Percentiles rank a stretch among this genome's conserved stretches.
Conservation (phyloP, 108 stramenopile species). For the Nannochloropsis gaditana region DNA sequence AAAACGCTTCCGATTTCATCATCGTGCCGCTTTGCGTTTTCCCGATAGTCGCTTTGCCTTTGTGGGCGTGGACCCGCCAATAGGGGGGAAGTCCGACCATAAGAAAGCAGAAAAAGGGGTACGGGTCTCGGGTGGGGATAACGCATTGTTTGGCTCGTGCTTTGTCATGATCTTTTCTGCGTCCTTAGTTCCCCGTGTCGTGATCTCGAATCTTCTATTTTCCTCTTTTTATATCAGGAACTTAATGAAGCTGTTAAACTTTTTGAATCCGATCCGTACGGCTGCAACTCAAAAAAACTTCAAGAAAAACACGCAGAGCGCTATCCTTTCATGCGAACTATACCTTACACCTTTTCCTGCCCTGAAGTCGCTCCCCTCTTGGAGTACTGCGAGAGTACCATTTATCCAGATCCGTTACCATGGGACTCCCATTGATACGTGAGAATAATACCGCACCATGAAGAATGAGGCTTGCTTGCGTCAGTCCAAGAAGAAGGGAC, state of each 20-base stretch:
- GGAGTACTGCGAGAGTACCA: conserved; percentile 71
- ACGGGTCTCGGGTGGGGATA: neutral
- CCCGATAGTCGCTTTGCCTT: conserved; percentile 67
- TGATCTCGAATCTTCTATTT: too few species aligned
- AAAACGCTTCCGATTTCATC: conserved; percentile 71
- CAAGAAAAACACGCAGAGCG: conserved; percentile 71
- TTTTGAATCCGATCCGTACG: conserved; percentile 84
- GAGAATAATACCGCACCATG: too few species aligned
- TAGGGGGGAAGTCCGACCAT: conserved; percentile 35
- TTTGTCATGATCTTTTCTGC: neutral
- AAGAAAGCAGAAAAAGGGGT: conserved; percentile 38
- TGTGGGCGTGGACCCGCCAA: conserved; percentile 70
- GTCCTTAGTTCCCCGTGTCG: neutral
- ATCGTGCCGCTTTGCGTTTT: conserved; percentile 74
- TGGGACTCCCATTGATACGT: conserved; percentile 23
- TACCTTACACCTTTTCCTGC: conserved; percentile 77
- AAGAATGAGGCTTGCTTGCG: too few species aligned
- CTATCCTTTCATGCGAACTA: conserved; percentile 77
- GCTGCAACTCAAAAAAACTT: conserved; percentile 68
- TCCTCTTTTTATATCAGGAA: conserved; percentile 47
- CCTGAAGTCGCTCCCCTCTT: conserved; percentile 77
- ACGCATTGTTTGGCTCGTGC: neutral
- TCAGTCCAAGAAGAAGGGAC: too few species aligned
- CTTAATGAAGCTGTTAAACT: conserved; percentile 65
- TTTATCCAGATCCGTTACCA: conserved; percentile 56